These are phyloP conservation scores for Cyclotella baltica DNA, from an alignment of 108 stramenopile genomes.

Conservation along the genomic window DNA sequence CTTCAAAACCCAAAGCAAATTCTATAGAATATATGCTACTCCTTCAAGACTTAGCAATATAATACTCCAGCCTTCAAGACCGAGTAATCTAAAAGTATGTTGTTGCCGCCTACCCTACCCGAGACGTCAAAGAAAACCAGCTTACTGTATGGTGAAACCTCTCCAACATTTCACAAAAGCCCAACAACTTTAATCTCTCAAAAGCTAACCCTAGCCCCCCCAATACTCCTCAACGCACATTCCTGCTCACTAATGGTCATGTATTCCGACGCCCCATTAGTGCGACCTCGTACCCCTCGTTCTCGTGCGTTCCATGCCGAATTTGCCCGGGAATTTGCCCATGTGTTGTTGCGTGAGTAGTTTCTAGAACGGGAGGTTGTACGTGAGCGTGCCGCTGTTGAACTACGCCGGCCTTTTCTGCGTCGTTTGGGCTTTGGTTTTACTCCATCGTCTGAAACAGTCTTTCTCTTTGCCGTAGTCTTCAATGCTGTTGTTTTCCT, in stretches of 20 bases:
- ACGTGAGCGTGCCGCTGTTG: neutral
- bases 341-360: too few species aligned
- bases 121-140: neutral
- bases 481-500: neutral
- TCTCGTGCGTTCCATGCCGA: constrained; percentile 22
- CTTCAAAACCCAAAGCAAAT: too few species aligned
- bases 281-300: constrained; percentile 6
- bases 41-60: too few species aligned
- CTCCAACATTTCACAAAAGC: too few species aligned
- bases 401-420: neutral
- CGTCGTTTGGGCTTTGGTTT: neutral
- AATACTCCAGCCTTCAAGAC: too few species aligned
- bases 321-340: neutral
- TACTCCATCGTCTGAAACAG: neutral
- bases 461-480: neutral
- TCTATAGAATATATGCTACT: too few species aligned
- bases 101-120: too few species aligned
- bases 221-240: constrained; percentile 17
- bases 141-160: too few species aligned
- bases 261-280: neutral
- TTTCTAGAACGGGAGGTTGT: neutral
- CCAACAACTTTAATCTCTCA: too few species aligned
- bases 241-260: constrained; percentile 21
- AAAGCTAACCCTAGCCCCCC: constrained; percentile 7
- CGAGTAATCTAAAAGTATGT: too few species aligned